Evolutionary conservation across 148 eudicot genomes (phyloP).

Genomic region (Rhododendron henanense): DNA sequence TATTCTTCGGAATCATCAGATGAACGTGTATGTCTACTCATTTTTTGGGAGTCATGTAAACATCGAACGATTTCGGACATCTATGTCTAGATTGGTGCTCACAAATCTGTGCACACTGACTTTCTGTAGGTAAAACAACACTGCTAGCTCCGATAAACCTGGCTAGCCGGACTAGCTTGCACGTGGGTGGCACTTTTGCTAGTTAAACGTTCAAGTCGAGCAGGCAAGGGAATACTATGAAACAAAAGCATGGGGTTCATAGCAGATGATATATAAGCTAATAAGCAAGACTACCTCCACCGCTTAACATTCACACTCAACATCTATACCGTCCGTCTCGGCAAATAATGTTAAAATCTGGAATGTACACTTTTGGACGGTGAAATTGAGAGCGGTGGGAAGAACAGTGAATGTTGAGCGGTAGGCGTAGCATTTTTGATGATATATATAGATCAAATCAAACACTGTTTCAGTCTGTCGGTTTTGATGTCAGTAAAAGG

Average conservation of each 20-base stretch:
- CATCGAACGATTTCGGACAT: background rate
- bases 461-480: no score
- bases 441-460: background rate
- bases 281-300: no score
- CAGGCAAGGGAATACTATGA: background rate
- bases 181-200: background rate
- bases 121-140: background rate
- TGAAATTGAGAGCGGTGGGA: no score
- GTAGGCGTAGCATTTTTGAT: no score
- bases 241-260: background rate
- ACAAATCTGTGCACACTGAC: background rate
- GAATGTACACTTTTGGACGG: no score
- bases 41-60: no score
- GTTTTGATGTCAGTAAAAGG: background rate
- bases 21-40: background rate
- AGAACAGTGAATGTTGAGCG: no score
- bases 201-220: background rate
- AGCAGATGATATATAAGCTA: background rate
- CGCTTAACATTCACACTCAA: no score
- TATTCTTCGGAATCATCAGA: background rate
- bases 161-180: background rate
- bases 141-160: background rate
- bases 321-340: no score
- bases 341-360: no score
- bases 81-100: background rate